Conservation (phyloP, 805 yeast genomes). For the Ogataea corticis region DNA sequence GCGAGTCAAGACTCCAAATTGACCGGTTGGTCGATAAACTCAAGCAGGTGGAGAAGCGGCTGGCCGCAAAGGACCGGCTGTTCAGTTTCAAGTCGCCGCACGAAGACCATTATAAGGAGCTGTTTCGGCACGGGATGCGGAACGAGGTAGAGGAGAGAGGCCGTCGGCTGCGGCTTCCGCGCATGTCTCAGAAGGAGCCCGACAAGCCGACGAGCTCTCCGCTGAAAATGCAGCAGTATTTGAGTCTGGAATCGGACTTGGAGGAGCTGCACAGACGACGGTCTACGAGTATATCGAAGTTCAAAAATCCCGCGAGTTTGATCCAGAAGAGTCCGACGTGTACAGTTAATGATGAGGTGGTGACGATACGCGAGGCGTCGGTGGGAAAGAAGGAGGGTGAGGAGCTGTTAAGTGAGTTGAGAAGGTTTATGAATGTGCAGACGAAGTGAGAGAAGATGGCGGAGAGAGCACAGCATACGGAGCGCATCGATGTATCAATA, state of each 20-base stretch:
- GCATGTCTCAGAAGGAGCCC: background rate
- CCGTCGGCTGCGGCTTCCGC: background rate
- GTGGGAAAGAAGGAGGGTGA: conserved; percentile 2
- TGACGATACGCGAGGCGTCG: conserved; percentile 14
- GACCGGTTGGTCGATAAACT: conserved; percentile 31
- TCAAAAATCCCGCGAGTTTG: conserved; percentile 24
- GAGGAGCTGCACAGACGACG: conserved; percentile 25
- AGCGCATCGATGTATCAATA: no score
- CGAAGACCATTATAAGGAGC: conserved; percentile 43
- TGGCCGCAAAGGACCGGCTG: conserved; percentile 40
- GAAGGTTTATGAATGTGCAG: conserved; percentile 8
- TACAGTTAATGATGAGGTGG: conserved; percentile 16
- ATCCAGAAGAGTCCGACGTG: conserved; percentile 21
- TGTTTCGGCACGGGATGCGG: conserved; percentile 35
- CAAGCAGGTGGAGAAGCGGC: conserved; percentile 34
- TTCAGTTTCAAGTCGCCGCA: conserved; percentile 39
- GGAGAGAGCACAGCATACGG: no score
- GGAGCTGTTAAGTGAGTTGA: conserved; percentile 12
- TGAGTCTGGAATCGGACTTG: conserved; percentile 27
- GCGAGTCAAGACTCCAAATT: conserved; percentile 19
- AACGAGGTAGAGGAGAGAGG: conserved; percentile 15
- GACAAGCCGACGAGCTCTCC: conserved; percentile 3
- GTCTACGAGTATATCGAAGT: conserved; percentile 19
- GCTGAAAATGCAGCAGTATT: conserved; percentile 28
- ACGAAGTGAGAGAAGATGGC: no score